Percentiles rank a stretch among this genome's conserved stretches.
phyloP scores from a whole-genome alignment of 257 asterid genomes.

The Solanum chilense region DNA sequence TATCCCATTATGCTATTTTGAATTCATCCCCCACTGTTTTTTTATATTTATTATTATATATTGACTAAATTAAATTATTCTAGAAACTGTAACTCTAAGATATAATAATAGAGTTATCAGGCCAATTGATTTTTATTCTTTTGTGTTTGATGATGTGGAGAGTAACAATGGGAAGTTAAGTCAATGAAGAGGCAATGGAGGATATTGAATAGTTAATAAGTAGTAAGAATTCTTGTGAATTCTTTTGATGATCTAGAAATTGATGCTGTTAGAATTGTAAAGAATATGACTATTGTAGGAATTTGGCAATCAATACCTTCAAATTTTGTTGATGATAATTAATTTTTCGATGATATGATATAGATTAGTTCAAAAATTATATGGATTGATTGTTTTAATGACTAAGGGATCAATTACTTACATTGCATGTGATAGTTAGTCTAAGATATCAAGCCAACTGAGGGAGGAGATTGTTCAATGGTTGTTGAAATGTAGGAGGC shows the following conservation, averaged over 20 bases:
- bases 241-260: too few relatives aligned
- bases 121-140: not conserved
- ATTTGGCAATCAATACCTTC: constrained; percentile 7
- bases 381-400: constrained; percentile 1
- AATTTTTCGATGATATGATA: not conserved
- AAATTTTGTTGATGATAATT: not conserved
- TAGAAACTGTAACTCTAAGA: not conserved
- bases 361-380: not conserved
- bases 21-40: constrained; percentile 2
- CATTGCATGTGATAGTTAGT: not conserved
- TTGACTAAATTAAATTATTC: not conserved
- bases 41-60: not conserved
- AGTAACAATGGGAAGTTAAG: not conserved
- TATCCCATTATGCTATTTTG: not conserved
- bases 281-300: not conserved
- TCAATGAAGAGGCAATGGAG: not conserved
- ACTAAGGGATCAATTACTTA: constrained; percentile 1
- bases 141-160: not conserved
- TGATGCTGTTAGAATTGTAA: not conserved
- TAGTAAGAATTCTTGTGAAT: too few relatives aligned
- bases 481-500: not conserved
- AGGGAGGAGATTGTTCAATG: not conserved
- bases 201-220: too few relatives aligned
- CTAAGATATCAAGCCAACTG: not conserved
- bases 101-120: not conserved